Conservation (phyloP, 768 basidiomycete genomes). For the Mycena chlorophos region DNA sequence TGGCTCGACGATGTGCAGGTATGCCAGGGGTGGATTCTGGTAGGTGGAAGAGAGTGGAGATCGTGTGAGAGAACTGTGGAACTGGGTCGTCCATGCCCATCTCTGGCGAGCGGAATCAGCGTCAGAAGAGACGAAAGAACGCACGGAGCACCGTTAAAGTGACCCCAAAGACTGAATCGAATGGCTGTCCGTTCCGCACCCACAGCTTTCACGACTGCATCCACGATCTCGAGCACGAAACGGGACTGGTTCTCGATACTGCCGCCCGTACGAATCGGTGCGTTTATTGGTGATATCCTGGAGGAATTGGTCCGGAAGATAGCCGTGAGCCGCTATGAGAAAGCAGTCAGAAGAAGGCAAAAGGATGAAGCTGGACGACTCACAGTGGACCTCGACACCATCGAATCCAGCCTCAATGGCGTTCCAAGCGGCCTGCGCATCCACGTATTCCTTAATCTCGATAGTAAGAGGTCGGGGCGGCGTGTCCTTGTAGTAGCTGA, state of each 20-base stretch:
- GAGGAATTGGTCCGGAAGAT: slow-evolving; percentile 49
- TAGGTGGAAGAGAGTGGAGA: slow-evolving; percentile 27
- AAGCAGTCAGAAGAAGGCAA: neutral
- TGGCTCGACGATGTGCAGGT: slow-evolving; percentile 43
- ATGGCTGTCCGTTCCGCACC: slow-evolving; percentile 46
- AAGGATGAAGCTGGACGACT: neutral
- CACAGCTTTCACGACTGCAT: slow-evolving; percentile 44
- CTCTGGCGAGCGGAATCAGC: slow-evolving; percentile 21
- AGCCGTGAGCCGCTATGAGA: slow-evolving; percentile 28
- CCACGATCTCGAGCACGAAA: slow-evolving; percentile 47
- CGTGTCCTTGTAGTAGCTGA: slow-evolving; percentile 2
- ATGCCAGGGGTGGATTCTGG: slow-evolving; percentile 38
- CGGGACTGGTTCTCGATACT: slow-evolving; percentile 50
- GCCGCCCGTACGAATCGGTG: slow-evolving; percentile 59
- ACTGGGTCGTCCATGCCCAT: slow-evolving; percentile 37
- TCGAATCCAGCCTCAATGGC: slow-evolving; percentile 56
- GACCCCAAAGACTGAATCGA: slow-evolving; percentile 44
- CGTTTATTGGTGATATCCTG: slow-evolving; percentile 45
- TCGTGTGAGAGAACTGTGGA: slow-evolving; percentile 38
- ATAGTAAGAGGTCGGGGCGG: slow-evolving; percentile 39
- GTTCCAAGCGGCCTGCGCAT: slow-evolving; percentile 43
- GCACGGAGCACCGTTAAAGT: slow-evolving; percentile 30
- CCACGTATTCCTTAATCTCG: slow-evolving; percentile 43
- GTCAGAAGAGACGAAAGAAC: slow-evolving; percentile 6
- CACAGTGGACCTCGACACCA: slow-evolving; percentile 37